Percentiles rank a stretch among this genome's conserved stretches.
Evolutionary conservation across 179 eudicot species (phyloP).

Genomic region (Amaranthus tricolor): DNA sequence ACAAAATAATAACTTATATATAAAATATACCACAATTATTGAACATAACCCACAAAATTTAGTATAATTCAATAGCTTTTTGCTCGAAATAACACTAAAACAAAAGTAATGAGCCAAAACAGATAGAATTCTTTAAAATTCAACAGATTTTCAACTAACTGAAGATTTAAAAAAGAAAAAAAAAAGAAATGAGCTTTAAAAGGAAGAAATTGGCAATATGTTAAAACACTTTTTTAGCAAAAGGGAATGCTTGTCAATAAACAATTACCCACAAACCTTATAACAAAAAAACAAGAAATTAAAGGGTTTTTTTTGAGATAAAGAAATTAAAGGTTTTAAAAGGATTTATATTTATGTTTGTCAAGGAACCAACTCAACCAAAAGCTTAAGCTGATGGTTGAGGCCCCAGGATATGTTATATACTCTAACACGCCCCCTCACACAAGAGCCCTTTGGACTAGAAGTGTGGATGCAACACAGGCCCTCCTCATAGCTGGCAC

Average conservation of each 20-base stretch:
- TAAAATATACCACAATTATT: neutral
- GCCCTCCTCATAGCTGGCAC: too few species aligned
- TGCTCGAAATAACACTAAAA: neutral
- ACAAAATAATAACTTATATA: neutral
- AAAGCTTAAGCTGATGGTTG: too few species aligned
- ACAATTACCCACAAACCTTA: constrained; percentile 11
- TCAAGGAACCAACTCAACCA: too few species aligned
- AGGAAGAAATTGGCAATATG: neutral
- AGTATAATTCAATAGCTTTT: neutral
- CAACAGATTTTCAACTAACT: constrained; percentile 27
- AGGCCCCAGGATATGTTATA: too few species aligned
- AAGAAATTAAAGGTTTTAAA: neutral
- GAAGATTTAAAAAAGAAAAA: neutral
- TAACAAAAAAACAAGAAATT: neutral
- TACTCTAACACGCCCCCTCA: too few species aligned
- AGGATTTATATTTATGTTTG: neutral
- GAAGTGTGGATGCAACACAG: too few species aligned
- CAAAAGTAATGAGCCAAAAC: neutral
- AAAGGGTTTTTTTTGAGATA: too few species aligned
- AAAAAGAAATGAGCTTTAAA: neutral
- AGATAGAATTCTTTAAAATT: constrained; percentile 8
- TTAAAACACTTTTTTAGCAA: neutral
- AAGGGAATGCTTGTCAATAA: constrained; percentile 23
- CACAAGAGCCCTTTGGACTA: too few species aligned
- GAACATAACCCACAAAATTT: neutral